phyloP scores from a whole-genome alignment of 805 yeast genomes.

The Suhomyces canberraensis region DNA sequence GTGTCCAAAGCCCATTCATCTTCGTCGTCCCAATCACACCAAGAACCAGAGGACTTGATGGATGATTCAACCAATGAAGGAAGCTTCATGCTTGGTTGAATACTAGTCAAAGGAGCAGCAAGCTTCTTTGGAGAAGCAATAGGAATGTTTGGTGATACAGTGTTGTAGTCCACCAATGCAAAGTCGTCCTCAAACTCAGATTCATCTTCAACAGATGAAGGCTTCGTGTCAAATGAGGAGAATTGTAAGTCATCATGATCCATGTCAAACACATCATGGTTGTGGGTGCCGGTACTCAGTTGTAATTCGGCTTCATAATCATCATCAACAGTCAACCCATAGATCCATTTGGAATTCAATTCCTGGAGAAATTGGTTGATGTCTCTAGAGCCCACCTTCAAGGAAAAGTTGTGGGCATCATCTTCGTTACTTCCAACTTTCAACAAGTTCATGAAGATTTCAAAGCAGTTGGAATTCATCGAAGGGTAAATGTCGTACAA shows the following conservation, averaged over 20 bases:
- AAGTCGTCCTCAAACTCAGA: conserved; percentile 4
- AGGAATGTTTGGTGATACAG: conserved; percentile 5
- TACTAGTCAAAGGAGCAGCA: neutral
- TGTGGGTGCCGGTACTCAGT: conserved; percentile 6
- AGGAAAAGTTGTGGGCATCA: conserved; percentile 10
- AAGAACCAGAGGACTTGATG: conserved; percentile 26
- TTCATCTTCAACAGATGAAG: conserved; percentile 7
- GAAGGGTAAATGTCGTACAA: conserved; percentile 49
- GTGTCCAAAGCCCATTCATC: conserved; percentile 15
- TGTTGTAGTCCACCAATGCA: conserved; percentile 7
- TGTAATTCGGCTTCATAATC: conserved; percentile 23
- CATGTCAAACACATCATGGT: conserved; percentile 35
- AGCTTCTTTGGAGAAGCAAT: conserved; percentile 4
- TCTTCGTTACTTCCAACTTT: conserved; percentile 35
- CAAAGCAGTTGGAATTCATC: conserved; percentile 42
- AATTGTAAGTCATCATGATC: conserved; percentile 27
- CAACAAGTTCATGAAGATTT: conserved; percentile 40
- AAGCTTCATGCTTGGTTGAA: conserved; percentile 14
- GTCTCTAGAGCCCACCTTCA: conserved; percentile 24
- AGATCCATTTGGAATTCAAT: conserved; percentile 26
- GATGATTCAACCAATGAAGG: conserved; percentile 34
- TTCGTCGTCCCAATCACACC: conserved; percentile 34
- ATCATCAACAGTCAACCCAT: conserved; percentile 48
- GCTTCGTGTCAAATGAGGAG: conserved; percentile 2
- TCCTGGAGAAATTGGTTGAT: conserved; percentile 32